phyloP scores from a whole-genome alignment of 805 yeast species.

The Yarrowia deformans region DNA sequence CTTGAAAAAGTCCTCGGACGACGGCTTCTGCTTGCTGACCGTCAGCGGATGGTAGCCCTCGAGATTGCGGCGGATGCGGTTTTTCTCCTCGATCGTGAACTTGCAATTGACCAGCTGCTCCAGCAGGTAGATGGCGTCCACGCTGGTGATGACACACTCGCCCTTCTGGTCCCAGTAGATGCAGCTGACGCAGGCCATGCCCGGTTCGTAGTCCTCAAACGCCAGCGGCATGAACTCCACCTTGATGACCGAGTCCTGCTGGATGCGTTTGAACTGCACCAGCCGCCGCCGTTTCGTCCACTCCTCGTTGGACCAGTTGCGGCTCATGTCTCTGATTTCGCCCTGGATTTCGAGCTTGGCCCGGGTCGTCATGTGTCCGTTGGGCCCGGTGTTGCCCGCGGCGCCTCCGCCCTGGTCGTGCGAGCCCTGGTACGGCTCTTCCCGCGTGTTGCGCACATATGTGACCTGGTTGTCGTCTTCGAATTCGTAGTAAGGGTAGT shows the following conservation, averaged over 20 bases:
- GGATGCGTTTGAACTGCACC: conserved; percentile 56
- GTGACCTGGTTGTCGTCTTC: conserved; percentile 38
- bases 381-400: neutral
- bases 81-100: conserved; percentile 72
- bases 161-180: conserved; percentile 61
- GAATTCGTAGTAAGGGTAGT: conserved; percentile 35
- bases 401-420: neutral
- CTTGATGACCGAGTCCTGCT: conserved; percentile 50
- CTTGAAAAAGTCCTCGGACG: conserved; percentile 53
- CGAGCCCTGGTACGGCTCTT: conserved; percentile 37
- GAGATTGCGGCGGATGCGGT: conserved; percentile 69
- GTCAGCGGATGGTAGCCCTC: conserved; percentile 70
- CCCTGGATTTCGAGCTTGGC: conserved; percentile 48
- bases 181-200: conserved; percentile 62
- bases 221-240: conserved; percentile 54
- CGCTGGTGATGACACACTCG: conserved; percentile 66
- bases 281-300: conserved; percentile 55
- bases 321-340: conserved; percentile 52
- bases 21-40: conserved; percentile 57
- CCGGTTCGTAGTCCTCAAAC: conserved; percentile 52
- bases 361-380: conserved; percentile 39
- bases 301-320: conserved; percentile 59
- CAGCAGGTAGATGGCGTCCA: conserved; percentile 64
- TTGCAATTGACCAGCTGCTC: conserved; percentile 63
- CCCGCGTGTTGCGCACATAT: conserved; percentile 36